Conservation (phyloP, 2,329 filamentous ascomycete genomes). For the Stromatinia cepivora region DNA sequence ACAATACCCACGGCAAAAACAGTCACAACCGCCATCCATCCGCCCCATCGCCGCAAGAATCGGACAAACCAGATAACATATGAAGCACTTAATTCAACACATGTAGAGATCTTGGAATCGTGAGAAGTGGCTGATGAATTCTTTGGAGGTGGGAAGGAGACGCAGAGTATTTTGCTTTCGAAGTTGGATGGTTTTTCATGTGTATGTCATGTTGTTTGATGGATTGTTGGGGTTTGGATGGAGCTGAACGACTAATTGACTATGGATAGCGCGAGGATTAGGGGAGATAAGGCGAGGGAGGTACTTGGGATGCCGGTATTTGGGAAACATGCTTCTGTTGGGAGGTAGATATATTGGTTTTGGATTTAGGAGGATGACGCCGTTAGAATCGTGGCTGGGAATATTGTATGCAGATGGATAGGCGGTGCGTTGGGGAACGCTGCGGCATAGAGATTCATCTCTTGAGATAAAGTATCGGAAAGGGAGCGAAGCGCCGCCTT, state of each 20-base stretch:
- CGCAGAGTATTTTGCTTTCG: background rate
- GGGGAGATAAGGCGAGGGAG: background rate
- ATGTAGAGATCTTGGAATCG: background rate
- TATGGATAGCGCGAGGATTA: fast-evolving
- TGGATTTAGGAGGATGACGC: background rate
- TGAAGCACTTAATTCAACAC: background rate
- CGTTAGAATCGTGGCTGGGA: constrained; percentile 75
- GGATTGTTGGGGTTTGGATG: background rate
- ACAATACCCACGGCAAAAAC: background rate
- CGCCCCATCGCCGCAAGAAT: background rate
- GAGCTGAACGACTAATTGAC: background rate
- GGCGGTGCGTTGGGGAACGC: constrained; percentile 57
- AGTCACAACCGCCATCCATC: no score
- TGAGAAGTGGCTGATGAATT: background rate
- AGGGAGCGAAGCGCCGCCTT: constrained; percentile 82
- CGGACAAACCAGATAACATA: background rate
- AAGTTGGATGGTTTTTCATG: background rate
- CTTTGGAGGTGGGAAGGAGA: background rate
- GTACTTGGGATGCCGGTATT: background rate
- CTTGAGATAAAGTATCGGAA: constrained; percentile 78
- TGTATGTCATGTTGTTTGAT: background rate
- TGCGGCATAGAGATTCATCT: constrained; percentile 81
- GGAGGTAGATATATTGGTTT: background rate
- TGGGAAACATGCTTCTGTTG: background rate
- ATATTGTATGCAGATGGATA: background rate